Conservation (phyloP, 148 eudicot genomes). For the Cornus kousa region DNA sequence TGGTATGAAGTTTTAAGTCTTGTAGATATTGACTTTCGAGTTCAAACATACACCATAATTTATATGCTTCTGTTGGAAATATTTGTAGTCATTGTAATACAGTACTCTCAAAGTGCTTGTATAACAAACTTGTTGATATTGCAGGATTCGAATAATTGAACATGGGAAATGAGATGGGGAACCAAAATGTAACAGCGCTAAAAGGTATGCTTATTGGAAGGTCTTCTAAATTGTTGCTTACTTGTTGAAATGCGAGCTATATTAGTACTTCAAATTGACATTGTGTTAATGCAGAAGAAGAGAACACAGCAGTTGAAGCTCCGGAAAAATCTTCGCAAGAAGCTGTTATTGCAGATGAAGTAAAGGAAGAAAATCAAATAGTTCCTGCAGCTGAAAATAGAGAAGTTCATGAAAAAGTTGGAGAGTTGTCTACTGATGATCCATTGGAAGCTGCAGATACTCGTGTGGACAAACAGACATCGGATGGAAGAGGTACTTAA, state of each 20-base stretch:
- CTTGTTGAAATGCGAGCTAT: not conserved
- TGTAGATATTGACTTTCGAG: conserved; percentile 1
- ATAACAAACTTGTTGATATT: not conserved
- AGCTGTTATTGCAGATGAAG: not conserved
- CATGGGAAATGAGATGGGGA: conserved; percentile 37
- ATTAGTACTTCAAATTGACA: not conserved
- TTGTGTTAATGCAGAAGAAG: conserved; percentile 25
- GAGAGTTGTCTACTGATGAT: conserved; percentile 6
- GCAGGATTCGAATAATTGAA: conserved; percentile 15
- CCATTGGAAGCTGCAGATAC: conserved; percentile 2
- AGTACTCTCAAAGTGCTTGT: not conserved
- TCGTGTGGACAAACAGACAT: not conserved
- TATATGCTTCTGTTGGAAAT: not conserved
- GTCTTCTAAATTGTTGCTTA: not conserved
- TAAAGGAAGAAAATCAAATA: conserved; percentile 18
- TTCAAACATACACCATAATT: not conserved
- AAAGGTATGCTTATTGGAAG: conserved; percentile 22
- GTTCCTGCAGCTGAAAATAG: conserved; percentile 17
- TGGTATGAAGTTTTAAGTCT: not conserved
- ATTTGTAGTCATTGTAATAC: not conserved
- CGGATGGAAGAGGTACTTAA: conserved; percentile 21
- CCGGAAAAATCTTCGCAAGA: conserved; percentile 4
- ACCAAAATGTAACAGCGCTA: conserved; percentile 25
- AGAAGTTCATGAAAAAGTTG: conserved; percentile 20
- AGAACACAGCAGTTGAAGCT: conserved; percentile 12